Evolutionary conservation across 2,329 filamentous ascomycete genomes (phyloP), one percentile per base, ranked within the genome.

Genomic region (Ophiocordyceps camponoti-saundersi): DNA sequence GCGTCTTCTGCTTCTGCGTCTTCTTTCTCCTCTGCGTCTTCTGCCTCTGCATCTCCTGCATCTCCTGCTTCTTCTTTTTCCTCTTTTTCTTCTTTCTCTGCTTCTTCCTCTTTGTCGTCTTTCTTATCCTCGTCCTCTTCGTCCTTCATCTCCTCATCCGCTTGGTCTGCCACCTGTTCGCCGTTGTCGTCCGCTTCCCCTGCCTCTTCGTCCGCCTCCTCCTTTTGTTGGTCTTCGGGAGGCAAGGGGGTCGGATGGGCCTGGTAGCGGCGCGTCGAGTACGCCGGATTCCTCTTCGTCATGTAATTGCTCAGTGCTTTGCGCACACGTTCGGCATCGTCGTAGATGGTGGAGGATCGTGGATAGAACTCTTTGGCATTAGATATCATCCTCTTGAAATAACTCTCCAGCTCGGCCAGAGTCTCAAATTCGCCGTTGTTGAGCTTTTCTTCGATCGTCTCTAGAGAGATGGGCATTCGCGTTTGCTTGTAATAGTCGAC

Each of bases 221-320:
- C 59, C 4, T 47, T 55, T 5, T 62, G 56, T 7, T 58, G 56
- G 22, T 55, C 56, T 44, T 62, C 58, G 1, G 57, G 57, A 1
- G 82, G 82, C 16, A 89, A 69, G 0, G 86, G 84, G 1, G 85
- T 87, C 6, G 86, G 75, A 43, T 82, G 71, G 6, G 84, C 82
- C 50, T 76, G 72, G 57, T 93, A 92, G 44, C 67, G 68, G 22
- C 73, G 70, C 16, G 71, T 69, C 51, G 78, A 76, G 61, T 94
- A 94, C 16, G 85, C 85, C 15, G 88, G 87, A 56, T 95, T 94
- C 55, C 82, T 75, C 61, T 84, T 84, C 48, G 80, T 82, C 87
- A 94, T 94, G 61, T 80, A 87, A 57, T 89, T 90, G 60, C 84
- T 89, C 40, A 90, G 72, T 3, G 86, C 81, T 65, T 94, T 95